A percentile compares a stretch with the other conserved stretches of the same genome.
Conservation (phyloP, 345 rosid genomes). For the Eucalyptus marginata region DNA sequence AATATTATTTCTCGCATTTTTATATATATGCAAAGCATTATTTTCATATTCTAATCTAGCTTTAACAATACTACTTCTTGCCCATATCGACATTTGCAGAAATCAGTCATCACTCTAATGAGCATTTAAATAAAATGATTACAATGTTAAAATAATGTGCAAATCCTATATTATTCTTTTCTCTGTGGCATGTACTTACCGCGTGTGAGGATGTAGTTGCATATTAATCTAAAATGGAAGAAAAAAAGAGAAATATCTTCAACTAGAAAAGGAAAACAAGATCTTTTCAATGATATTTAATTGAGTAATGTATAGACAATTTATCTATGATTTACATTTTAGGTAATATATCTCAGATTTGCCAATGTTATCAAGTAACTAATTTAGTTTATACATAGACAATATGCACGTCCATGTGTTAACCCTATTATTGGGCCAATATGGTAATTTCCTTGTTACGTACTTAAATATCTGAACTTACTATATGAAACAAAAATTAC, state of each 20-base stretch:
- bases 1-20: neutral
- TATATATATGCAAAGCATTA: neutral
- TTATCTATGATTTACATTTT: neutral
- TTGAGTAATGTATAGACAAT: neutral
- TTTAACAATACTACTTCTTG: neutral
- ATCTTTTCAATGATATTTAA: neutral
- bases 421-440: neutral
- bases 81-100: neutral
- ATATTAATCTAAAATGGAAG: neutral
- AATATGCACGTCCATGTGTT: neutral
- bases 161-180: neutral
- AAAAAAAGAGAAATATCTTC: neutral
- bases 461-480: neutral
- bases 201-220: neutral
- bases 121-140: neutral
- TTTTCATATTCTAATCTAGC: neutral
- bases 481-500: neutral
- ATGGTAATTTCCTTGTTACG: neutral
- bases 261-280: neutral
- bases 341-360: neutral
- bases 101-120: neutral
- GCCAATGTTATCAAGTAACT: neutral
- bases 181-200: neutral
- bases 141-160: neutral
- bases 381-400: neutral